These are phyloP conservation scores for Lipomyces starkeyi DNA, from an alignment of 805 yeast species.

Conservation along the genomic window DNA sequence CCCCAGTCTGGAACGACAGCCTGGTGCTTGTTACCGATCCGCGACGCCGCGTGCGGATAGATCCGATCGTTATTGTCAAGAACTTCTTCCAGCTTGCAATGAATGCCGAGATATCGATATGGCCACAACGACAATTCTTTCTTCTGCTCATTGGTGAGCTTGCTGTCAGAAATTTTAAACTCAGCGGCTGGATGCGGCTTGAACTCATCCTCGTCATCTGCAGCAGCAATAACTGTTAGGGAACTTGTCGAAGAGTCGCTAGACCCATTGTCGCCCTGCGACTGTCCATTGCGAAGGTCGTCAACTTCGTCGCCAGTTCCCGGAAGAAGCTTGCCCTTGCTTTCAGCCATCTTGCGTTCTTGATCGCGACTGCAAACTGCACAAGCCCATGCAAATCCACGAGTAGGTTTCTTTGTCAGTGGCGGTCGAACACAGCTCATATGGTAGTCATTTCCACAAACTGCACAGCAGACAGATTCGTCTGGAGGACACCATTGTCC, in stretches of 20 bases:
- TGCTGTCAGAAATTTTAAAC: slow-evolving; percentile 41
- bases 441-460: slow-evolving; percentile 73
- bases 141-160: slow-evolving; percentile 42
- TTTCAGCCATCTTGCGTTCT: slow-evolving; percentile 52
- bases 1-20: slow-evolving; percentile 63
- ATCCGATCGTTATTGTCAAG: slow-evolving; percentile 78
- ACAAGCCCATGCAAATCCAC: slow-evolving; percentile 93
- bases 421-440: slow-evolving; percentile 89
- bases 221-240: neutral
- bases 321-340: slow-evolving; percentile 44
- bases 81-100: slow-evolving; percentile 75
- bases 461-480: slow-evolving; percentile 81
- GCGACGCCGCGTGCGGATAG: slow-evolving; percentile 78
- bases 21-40: slow-evolving; percentile 77
- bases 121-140: slow-evolving; percentile 61
- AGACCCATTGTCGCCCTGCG: slow-evolving; percentile 10
- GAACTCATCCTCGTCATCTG: slow-evolving; percentile 23
- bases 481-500: slow-evolving; percentile 80
- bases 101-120: slow-evolving; percentile 77
- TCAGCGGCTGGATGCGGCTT: slow-evolving; percentile 21
- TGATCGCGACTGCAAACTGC: slow-evolving; percentile 71
- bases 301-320: slow-evolving; percentile 24
- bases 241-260: slow-evolving; percentile 1
- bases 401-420: slow-evolving; percentile 71
- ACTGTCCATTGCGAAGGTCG: neutral